Base-by-base conservation (phyloP, 2,329 filamentous ascomycete species). In the Cercospora canescens region DNA sequence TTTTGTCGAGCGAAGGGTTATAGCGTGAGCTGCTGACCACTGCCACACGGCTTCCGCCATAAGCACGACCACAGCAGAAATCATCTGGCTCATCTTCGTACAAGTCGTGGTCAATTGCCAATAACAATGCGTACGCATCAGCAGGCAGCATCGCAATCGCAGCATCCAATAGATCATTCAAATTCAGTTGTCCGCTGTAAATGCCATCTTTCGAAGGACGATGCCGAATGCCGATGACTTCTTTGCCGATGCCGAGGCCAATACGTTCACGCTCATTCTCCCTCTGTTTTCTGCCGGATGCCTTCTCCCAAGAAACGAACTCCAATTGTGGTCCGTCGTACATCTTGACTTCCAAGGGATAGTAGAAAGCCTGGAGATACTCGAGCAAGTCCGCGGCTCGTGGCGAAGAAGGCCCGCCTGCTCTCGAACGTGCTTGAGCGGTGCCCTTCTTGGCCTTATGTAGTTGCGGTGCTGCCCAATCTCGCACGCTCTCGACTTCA, bases 1-100 rank as follows among this genome's bases (percentile, higher is more conserved):
- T 63, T 0, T 55, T 45, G 68, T 85, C 81, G 1, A 85, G 72
- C 0, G 30, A 30, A 0, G 89, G 89, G 55, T 87, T 80, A 68
- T 91, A 91, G 28, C 89, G 79, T 9, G 89, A 87, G 0, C 80
- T 83, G 0, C 85, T 88, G 0, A 92, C 86, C 1, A 91, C 83
- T 0, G 84, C 83, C 1, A 91, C 84, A 4, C 89, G 81, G 64
- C 85, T 87, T 0, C 84, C 86, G 0, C 89, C 89, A 73, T 88
- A 92, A 0, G 89, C 88, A 30, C 88, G 78, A 0, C 89, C 89
- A 67, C 88, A 90, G 61, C 85, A 87, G 71, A 91, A 92, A 21
- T 87, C 84, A 66, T 91, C 89, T 0, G 89, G 85, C 0, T 89
- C 86, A 58, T 84, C 83, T 70, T 91, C 88, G 71, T 88, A 90